Evolutionary conservation across 495 filamentous ascomycete species (phyloP), one percentile per base, ranked within the genome.

Genomic region (Hypoxylon rickii): DNA sequence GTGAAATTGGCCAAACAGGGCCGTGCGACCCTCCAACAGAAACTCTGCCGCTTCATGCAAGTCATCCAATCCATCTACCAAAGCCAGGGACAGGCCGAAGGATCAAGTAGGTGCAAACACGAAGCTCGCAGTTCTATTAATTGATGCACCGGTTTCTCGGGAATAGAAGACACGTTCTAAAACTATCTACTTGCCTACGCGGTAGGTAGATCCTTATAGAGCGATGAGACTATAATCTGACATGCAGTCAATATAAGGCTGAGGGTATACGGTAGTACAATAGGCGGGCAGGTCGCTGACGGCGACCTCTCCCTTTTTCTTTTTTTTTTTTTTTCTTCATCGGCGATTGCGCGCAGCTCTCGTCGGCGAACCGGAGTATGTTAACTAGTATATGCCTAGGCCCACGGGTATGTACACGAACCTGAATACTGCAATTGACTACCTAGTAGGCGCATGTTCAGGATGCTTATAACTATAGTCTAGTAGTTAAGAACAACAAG

Each of bases 191-290:
- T n/a, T n/a, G n/a, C n/a, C n/a, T n/a, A n/a, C n/a, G n/a, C n/a
- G n/a, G n/a, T n/a, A 37, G 36, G 52, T n/a, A 48, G 32, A 47
- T 59, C 49, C 43, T 41, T 29, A 55, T 47, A 52, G 17, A 37
- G 36, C 32, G 36, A 24, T 33, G 13, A 44, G 50, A 55, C 50
- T 37, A 51, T 54, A 58, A 64, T 64, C 55, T 64, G 50, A 64
- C 60, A 53, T 64, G 60, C 60, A 55, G 55, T 39, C 41, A 45
- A 63, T 63, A 58, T 41, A 63, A 56, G 52, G 59, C 59, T 57
- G 52, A 49, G 41, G 54, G 58, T 61, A 45, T 55, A 55, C 24
- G 10, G 24, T 10, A 10, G 10, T 4, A 29, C 4, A 29, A 29
- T 4, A 29, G 24, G 24, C 4, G 4, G 24, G 24, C 10, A 29